Evolutionary conservation across 306 rosid genomes (phyloP), one percentile per base, ranked within the genome.

Genomic region (Lupinus albus): DNA sequence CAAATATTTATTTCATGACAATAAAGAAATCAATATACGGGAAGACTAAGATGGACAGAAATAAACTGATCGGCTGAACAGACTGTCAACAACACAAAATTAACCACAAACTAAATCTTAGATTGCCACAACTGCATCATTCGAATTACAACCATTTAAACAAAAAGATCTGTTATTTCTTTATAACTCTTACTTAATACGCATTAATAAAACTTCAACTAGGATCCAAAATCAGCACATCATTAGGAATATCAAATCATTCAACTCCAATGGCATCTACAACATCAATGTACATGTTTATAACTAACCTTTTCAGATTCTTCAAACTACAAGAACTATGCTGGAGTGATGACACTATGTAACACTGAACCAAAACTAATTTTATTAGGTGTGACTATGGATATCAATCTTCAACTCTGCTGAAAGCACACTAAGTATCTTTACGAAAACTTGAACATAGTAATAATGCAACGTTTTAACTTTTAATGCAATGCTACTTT

Each of bases 361-460:
- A 47, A 42, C 3, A 57, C 41, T 49, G 15, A 67, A 50, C 57
- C 44, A 51, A 50, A 68, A 42, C 21, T 42, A 61, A 51, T 30
- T 33, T 18, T 38, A 63, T 6, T 49, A 61, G 12, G 32, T 14
- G 39, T 39, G 70, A 15, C 38, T 36, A 56, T 28, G 44, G 25
- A 6, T 2, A 45, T 33, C n/a, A 55, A 11, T 44, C 66, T 69
- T 45, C 64, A 58, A 32, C 13, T 32, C 20, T 12, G 2, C 33
- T 11, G 21, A 30, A 57, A 46, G 48, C 15, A 12, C 28, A 67
- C 6, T 12, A 25, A 8, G 56, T 28, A 67, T 60, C 70, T 28
- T 49, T 76, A 53, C 45, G 16, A 44, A 57, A 56, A n/a, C 17
- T 3, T 13, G 12, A 25, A 32, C 16, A 45, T 7, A 15, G 30